Conservation (phyloP, 768 basidiomycete genomes). For the Neoboletus magnificus region DNA sequence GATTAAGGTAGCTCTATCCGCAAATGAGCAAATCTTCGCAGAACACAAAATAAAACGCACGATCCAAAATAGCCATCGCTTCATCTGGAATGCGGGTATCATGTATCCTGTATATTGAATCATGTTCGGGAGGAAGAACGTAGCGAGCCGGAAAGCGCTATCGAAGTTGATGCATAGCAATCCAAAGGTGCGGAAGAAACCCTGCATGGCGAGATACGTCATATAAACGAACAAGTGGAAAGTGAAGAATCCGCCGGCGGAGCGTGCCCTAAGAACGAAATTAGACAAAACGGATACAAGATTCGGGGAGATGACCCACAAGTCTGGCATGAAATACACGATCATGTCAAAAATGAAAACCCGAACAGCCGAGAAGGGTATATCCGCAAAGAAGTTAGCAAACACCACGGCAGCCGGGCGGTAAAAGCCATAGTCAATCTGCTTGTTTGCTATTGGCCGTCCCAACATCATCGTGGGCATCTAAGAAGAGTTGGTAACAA, state of each 20-base stretch:
- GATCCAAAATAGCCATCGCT: constrained; percentile 85
- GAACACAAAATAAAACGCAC: constrained; percentile 36
- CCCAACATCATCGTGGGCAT: constrained; percentile 79
- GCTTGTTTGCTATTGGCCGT: constrained; percentile 70
- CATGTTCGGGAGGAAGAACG: constrained; percentile 75
- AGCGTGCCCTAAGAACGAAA: constrained; percentile 24
- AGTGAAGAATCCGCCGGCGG: constrained; percentile 46
- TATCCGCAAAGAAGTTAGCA: constrained; percentile 64
- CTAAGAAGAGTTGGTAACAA: constrained; percentile 26
- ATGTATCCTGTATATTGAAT: constrained; percentile 70
- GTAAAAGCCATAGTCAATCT: constrained; percentile 64
- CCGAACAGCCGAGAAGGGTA: constrained; percentile 63
- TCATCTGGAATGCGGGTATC: constrained; percentile 66
- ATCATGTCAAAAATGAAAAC: constrained; percentile 61
- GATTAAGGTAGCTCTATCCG: constrained; percentile 68
- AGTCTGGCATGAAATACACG: constrained; percentile 64
- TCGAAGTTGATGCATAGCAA: constrained; percentile 53
- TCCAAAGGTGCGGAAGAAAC: constrained; percentile 79
- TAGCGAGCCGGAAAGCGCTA: constrained; percentile 50
- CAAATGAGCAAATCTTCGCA: constrained; percentile 6
- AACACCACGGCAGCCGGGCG: constrained; percentile 61
- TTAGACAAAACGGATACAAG: constrained; percentile 19
- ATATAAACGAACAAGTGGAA: constrained; percentile 65
- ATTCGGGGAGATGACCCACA: constrained; percentile 34
- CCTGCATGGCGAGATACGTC: constrained; percentile 72